phyloP scores from a whole-genome alignment of 371 early-diverging fungal genomes.

The Catenaria anguillulae region DNA sequence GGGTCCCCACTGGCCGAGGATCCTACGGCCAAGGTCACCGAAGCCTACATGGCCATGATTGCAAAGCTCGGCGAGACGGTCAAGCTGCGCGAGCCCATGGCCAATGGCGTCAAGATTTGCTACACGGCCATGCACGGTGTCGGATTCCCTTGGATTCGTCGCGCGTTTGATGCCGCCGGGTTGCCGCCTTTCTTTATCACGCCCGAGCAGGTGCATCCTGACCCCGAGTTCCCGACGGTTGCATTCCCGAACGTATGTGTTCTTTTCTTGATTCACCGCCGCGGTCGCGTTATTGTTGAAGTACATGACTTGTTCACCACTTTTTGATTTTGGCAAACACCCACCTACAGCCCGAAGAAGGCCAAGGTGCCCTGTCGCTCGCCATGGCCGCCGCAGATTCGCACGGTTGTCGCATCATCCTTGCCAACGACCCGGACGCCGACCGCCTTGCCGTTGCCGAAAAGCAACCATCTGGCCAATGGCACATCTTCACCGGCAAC shows the following conservation, averaged over 20 bases:
- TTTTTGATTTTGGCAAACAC: conserved; percentile 22
- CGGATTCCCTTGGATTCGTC: conserved; percentile 57
- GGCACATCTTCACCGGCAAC: conserved; percentile 78
- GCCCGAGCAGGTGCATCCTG: conserved; percentile 53
- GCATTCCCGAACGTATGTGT: conserved; percentile 47
- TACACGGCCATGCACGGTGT: conserved; percentile 97
- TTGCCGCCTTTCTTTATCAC: conserved; percentile 48
- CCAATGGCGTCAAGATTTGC: conserved; percentile 27
- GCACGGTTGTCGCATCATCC: conserved; percentile 42
- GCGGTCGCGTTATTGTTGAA: too few relatives aligned
- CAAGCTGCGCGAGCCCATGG: not conserved
- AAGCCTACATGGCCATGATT: conserved; percentile 45
- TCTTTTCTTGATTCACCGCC: too few relatives aligned
- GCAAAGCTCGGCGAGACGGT: conserved; percentile 21
- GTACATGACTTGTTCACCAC: not conserved
- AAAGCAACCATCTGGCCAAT: conserved; percentile 27
- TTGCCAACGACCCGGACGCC: conserved; percentile 98
- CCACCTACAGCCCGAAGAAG: conserved; percentile 84
- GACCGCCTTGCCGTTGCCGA: conserved; percentile 87
- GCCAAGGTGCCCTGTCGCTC: conserved; percentile 64
- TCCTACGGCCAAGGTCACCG: conserved; percentile 38
- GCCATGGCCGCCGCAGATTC: conserved; percentile 61
- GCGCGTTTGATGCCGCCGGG: conserved; percentile 49
- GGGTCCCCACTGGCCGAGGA: conserved; percentile 17
- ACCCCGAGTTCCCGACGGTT: conserved; percentile 89